Base-by-base conservation (phyloP, 257 asterid genomes). In the Apocynum venetum region DNA sequence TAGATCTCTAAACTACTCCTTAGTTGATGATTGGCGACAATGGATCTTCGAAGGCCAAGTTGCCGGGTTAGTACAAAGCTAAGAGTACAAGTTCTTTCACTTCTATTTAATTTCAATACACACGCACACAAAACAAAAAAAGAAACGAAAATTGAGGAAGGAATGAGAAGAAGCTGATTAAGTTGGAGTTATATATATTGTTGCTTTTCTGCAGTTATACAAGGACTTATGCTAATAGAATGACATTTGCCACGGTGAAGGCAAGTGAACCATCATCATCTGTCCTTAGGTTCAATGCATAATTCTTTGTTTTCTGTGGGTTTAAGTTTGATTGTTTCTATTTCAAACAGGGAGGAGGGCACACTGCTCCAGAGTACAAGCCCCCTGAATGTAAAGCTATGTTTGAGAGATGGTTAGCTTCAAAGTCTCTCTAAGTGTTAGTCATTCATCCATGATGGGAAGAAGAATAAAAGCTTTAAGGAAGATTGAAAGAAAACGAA, bases 181-280 rank as follows among this genome's bases (percentile, higher is more conserved):
- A 9, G 15, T 71, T 71, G n/a, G 14, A 35, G 40, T 8, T 52
- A 8, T 6, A 46, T 25, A 6, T 52, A 2, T 53, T 60, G 66
- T 8, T 31, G 4, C 2, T 25, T 59, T 17, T 7, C 31, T 77
- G 73, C 78, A 84, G 85, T 44, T 84, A 84, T 65, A 84, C 85
- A 2, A 84, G 83, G 76, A 77, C 82, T 47, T 84, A 77, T 47
- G 78, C 85, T 20, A 84, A 84, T 63, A 14, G 41, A 53, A 82
- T 82, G 82, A 79, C 88, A 61, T 82, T 76, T 73, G 84, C 86
- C 55, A 82, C 85, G 38, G 80, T 82, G 25, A 82, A 82, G 88
- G 88, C 72, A 81, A 79, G 72, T 72, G 53, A 52, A n/a, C 6
- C 43, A 10, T 43, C 2, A 8, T 19, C 41, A 1, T 71, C 31